These are phyloP conservation scores for Mycena sp. DNA, from an alignment of 1,284 basidiomycete species.

Conservation along the genomic window DNA sequence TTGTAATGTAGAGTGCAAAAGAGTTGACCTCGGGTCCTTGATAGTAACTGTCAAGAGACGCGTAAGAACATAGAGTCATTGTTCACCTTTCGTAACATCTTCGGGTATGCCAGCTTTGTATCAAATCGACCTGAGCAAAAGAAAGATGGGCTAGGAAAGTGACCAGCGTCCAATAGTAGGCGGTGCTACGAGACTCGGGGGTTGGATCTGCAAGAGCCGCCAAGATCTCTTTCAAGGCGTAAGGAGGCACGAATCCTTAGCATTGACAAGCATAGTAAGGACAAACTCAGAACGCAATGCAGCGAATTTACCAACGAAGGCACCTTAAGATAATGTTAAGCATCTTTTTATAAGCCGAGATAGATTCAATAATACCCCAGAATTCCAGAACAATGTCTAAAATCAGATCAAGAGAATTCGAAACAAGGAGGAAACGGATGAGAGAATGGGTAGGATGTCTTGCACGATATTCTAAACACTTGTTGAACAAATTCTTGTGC, in stretches of 20 bases:
- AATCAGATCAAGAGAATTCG: slow-evolving; percentile 79
- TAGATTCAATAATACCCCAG: slow-evolving; percentile 52
- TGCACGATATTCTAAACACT: slow-evolving; percentile 59
- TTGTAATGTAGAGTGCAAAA: slow-evolving; percentile 81
- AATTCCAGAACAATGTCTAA: slow-evolving; percentile 65
- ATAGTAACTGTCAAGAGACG: neutral
- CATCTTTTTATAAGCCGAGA: neutral
- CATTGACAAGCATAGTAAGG: slow-evolving; percentile 40
- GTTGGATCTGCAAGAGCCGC: slow-evolving; percentile 55
- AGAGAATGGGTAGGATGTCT: slow-evolving; percentile 65
- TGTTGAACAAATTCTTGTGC: slow-evolving; percentile 75
- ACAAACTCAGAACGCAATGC: slow-evolving; percentile 26
- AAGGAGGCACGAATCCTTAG: slow-evolving; percentile 63
- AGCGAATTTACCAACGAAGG: slow-evolving; percentile 58
- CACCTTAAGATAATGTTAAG: slow-evolving; percentile 33
- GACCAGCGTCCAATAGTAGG: slow-evolving; percentile 75
- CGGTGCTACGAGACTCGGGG: slow-evolving; percentile 59
- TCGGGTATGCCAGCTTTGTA: slow-evolving; percentile 71
- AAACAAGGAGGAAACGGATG: slow-evolving; percentile 70
- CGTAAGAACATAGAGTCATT: neutral
- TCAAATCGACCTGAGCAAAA: slow-evolving; percentile 74
- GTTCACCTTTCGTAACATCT: slow-evolving; percentile 62
- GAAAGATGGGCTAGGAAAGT: slow-evolving; percentile 76
- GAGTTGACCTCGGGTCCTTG: slow-evolving; percentile 69
- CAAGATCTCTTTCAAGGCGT: slow-evolving; percentile 70